Evolutionary conservation across 73 alveolate species (phyloP).

Genomic region (Paramecium tetraurelia): DNA sequence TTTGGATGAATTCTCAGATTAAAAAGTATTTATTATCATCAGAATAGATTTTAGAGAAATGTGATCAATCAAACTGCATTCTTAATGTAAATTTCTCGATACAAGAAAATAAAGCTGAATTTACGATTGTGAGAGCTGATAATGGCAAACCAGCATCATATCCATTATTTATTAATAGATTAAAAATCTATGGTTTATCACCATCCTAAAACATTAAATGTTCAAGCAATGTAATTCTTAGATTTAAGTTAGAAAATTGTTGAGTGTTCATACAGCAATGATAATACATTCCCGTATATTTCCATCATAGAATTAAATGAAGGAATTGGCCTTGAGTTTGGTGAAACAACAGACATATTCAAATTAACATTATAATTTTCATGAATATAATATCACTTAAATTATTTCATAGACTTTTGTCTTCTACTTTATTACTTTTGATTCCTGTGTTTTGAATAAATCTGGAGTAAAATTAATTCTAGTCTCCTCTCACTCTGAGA

Average conservation of each 20-base stretch:
- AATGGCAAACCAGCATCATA: neutral
- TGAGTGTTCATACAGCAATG: neutral
- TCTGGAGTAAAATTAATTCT: no score
- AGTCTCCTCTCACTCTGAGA: no score
- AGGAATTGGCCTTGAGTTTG: constrained; percentile 32
- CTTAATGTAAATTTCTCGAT: neutral
- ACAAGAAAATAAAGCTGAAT: neutral
- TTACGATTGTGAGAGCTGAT: neutral
- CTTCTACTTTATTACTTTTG: no score
- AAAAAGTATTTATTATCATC: neutral
- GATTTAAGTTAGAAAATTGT: neutral
- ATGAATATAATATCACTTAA: neutral
- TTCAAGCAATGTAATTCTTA: neutral
- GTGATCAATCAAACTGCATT: neutral
- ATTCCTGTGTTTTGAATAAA: no score
- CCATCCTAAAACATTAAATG: neutral
- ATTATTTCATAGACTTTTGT: no score
- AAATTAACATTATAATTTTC: neutral
- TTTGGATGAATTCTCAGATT: neutral
- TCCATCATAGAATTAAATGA: neutral
- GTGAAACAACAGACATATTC: neutral
- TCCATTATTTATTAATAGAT: neutral
- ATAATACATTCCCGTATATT: neutral
- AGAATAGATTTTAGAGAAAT: neutral
- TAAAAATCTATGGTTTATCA: neutral